These are phyloP conservation scores for Phytophthora sp. DNA, from an alignment of 352 stramenopile species.

Conservation along the genomic window DNA sequence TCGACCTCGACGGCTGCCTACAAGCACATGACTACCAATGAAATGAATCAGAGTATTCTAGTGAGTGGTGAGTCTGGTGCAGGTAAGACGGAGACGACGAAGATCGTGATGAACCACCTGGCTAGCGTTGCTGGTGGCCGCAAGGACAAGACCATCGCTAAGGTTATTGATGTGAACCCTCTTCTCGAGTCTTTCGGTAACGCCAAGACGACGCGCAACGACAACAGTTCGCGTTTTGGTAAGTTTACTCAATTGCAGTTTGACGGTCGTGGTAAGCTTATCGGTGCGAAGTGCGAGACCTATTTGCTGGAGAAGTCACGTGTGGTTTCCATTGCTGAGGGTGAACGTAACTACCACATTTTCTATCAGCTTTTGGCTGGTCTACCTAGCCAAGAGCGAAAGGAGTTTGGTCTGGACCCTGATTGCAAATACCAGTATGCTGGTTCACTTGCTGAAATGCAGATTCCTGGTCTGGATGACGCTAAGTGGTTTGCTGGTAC, in stretches of 20 bases:
- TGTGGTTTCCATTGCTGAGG: slow-evolving; percentile 94
- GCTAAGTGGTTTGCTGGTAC: slow-evolving; percentile 84
- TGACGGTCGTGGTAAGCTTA: slow-evolving; percentile 73
- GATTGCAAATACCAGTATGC: slow-evolving; percentile 79
- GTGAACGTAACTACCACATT: slow-evolving; percentile 98
- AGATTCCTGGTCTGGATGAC: slow-evolving; percentile 86
- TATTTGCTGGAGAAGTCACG: slow-evolving; percentile 97
- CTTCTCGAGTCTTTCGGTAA: slow-evolving; percentile 95
- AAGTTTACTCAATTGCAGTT: slow-evolving; percentile 94
- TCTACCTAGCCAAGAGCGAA: slow-evolving; percentile 55
- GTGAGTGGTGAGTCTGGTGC: slow-evolving; percentile 89
- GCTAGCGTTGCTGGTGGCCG: slow-evolving; percentile 82
- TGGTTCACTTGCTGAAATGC: slow-evolving; percentile 74
- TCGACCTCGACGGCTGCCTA: slow-evolving; percentile 86
- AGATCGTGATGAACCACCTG: slow-evolving; percentile 93
- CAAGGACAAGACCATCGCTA: slow-evolving; percentile 90
- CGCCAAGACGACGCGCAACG: slow-evolving; percentile 94
- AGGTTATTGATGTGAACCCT: slow-evolving; percentile 93
- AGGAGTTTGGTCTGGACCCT: slow-evolving; percentile 71
- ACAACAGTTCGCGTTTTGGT: slow-evolving; percentile 92
- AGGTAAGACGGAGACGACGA: slow-evolving; percentile 98
- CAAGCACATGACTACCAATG: slow-evolving; percentile 81
- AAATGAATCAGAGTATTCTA: slow-evolving; percentile 89
- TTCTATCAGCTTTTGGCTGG: slow-evolving; percentile 95
- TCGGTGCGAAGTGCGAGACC: slow-evolving; percentile 91